Evolutionary conservation across 768 basidiomycete species (phyloP), one percentile per base, ranked within the genome.

Genomic region (Tephrocybe sp.): DNA sequence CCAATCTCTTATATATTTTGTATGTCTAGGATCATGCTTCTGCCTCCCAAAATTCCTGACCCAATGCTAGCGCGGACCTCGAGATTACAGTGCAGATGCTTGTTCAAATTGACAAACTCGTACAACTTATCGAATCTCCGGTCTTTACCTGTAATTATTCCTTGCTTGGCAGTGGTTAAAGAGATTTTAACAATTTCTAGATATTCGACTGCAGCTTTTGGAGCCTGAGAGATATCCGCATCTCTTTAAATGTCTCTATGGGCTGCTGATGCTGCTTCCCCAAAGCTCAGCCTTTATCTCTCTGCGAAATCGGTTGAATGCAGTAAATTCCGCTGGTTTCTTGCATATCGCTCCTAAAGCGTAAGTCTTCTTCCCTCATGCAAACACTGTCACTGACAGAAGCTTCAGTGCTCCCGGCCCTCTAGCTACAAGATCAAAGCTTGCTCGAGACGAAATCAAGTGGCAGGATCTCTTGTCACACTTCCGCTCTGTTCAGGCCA

Each of bases 211-310:
- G 2, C 97, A 99, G 68, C 80, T 99, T 4, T 79, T 99, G 33
- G 97, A 99, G 62, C 97, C 97, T 5, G 97, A 99, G 55, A 84
- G 86, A 83, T 87, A 98, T 64, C 96, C 96, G 0, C 89, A 92
- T 70, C 76, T 99, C 22, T 96, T 94, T 80, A 99, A 99, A 64
- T 98, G 95, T 62, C 77, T 99, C 3, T 99, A 99, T 64, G 97
- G 97, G 2, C 75, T 99, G 7, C 74, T 99, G 52, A 99, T 99
- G 97, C 74, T 98, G 48, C 72, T 99, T 8, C 97, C 97, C 0
- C 97, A 99, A 72, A 97, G 94, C 63, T 88, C 89, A 19, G 97
- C 97, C 2, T 99, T 99, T 61, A 84, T 93, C 8, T 96, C 96
- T 0, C 76, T 99, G 19, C 81, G 95, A 34, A 98, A 97, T 69